Base-by-base conservation (phyloP, 192 early-diverging fungal genomes). In the Umbelopsis vinacea region DNA sequence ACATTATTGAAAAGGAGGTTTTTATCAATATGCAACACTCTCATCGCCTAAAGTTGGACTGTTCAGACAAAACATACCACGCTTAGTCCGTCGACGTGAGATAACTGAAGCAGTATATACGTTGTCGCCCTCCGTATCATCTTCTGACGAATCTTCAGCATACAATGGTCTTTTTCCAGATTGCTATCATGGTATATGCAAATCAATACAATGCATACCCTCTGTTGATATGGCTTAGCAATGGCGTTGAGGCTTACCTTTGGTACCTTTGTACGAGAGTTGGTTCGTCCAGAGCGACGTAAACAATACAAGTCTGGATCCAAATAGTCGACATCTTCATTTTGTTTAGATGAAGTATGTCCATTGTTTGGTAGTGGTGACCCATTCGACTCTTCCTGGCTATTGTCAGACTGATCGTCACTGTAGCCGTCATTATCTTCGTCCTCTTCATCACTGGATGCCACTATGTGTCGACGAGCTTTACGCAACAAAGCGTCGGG, bases 291-390 rank as follows among this genome's bases (percentile, higher is more conserved):
- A 19, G 89, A 91, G 67, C 90, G 60, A 63, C 90, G 78, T 10
- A 92, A 76, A 46, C 90, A 87, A 70, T 88, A 91, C 38, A 92
- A 72, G 26, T 90, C 88, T 17, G 90, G 87, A 77, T 92, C 88
- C 0, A 79, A 45, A 29, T 73, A 73, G 9, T 52, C 66, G 23
- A 23, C 63, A 38, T 67, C 19, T 29, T 67, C 29, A 21, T 53
- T 70, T 53, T 53, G 69, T 8, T 22, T 17, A 7, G 33, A 63
- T 37, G 57, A 37, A 19, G 57, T 37, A 19, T 35, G 57, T 29
- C 57, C 57, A 37, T 63, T 38, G 33, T 35, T 29, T 3, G 57
- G 14, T 17, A n/a, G 57, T 37, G 57, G 57, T 19, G 57, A 63
- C 15, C 48, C n/a, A 19, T 21, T 50, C 4, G 48, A 50, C 17